phyloP scores from a whole-genome alignment of 2,329 filamentous ascomycete genomes.

The Helotiales sp. region DNA sequence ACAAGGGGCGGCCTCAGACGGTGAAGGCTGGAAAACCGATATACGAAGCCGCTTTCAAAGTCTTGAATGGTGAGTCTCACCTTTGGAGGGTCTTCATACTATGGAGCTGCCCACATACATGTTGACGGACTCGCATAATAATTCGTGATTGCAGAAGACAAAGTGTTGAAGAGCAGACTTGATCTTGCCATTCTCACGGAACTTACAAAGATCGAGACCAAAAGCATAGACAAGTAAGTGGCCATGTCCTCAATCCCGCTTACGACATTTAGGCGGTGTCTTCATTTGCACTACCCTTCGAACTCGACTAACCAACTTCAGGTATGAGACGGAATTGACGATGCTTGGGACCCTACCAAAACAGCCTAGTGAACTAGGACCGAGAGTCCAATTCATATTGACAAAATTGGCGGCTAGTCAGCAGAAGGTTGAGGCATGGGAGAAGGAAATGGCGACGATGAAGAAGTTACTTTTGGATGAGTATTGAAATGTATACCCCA shows the following conservation, averaged over 20 bases:
- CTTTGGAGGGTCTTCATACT: neutral
- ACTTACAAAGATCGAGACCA: slow-evolving; percentile 72
- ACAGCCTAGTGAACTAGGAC: slow-evolving; percentile 69
- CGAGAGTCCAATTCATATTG: slow-evolving; percentile 74
- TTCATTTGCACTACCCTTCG: neutral
- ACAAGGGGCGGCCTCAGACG: slow-evolving; percentile 75
- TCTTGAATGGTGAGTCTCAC: slow-evolving; percentile 50
- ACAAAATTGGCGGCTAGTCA: slow-evolving; percentile 76
- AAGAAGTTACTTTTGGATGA: slow-evolving; percentile 72
- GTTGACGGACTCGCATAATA: neutral
- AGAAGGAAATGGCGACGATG: slow-evolving; percentile 71
- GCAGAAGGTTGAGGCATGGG: slow-evolving; percentile 72
- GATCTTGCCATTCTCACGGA: slow-evolving; percentile 73
- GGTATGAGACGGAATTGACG: slow-evolving; percentile 74
- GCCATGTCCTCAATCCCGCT: neutral
- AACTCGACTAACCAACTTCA: neutral
- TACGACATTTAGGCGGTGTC: no score
- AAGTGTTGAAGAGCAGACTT: slow-evolving; percentile 74
- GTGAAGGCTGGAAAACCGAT: slow-evolving; percentile 86
- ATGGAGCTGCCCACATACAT: no score
- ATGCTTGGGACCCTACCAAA: slow-evolving; percentile 72
- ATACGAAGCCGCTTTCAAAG: slow-evolving; percentile 80
- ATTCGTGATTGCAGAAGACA: slow-evolving; percentile 59
- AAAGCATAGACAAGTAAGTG: slow-evolving; percentile 68
- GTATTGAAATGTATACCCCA: slow-evolving; percentile 30